These are phyloP conservation scores for Fusarium avenaceum DNA, from an alignment of 2,329 filamentous ascomycete genomes.

Conservation along the genomic window DNA sequence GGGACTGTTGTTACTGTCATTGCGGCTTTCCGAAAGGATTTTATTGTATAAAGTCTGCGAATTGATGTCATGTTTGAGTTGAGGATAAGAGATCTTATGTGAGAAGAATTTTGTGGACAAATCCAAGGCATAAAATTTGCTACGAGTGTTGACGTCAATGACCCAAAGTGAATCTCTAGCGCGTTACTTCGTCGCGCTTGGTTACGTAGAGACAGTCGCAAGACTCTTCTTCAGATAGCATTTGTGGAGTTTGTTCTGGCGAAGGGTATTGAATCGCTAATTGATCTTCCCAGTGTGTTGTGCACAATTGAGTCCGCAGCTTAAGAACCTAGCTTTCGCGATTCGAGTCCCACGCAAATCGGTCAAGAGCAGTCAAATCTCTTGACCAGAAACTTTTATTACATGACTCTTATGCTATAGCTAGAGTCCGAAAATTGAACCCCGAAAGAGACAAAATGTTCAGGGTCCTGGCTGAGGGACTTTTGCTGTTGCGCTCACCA, in stretches of 20 bases:
- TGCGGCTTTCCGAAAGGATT: background rate
- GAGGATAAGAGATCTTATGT: too few relatives aligned
- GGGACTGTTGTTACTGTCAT: conserved; percentile 29
- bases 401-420: too few relatives aligned
- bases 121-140: background rate
- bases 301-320: too few relatives aligned
- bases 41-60: background rate
- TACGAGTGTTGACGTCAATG: conserved; percentile 27
- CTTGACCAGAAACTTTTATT: too few relatives aligned
- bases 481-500: background rate
- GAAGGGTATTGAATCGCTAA: background rate
- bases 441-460: background rate
- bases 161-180: conserved; percentile 5
- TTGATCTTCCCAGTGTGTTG: background rate
- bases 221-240: background rate
- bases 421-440: background rate
- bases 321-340: too few relatives aligned
- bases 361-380: too few relatives aligned
- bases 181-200: background rate
- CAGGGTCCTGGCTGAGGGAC: background rate
- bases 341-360: too few relatives aligned
- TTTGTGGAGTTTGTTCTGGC: background rate
- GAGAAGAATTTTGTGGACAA: background rate
- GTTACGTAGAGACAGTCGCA: background rate
- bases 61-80: background rate